phyloP scores from a whole-genome alignment of 257 asterid species.

The Petunia axillaris region DNA sequence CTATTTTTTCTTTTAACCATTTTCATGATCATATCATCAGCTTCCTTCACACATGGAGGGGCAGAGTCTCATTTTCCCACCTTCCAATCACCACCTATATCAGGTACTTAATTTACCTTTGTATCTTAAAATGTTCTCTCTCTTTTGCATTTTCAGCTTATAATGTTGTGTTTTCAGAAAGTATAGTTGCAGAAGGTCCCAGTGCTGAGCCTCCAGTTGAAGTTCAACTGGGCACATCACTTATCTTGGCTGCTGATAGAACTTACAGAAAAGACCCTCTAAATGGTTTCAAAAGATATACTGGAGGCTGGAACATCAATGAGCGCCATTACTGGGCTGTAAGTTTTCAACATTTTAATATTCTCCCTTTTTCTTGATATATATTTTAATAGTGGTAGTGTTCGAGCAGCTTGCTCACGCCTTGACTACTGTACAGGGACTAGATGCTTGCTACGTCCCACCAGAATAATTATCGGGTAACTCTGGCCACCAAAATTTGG shows the following conservation, averaged over 20 bases:
- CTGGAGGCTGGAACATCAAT: constrained; percentile 88
- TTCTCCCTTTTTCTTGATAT: too few species aligned
- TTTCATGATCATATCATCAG: constrained; percentile 26
- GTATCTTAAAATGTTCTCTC: background rate
- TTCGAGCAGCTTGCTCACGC: too few species aligned
- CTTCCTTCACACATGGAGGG: constrained; percentile 36
- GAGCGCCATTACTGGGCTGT: constrained; percentile 92
- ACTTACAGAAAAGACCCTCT: constrained; percentile 79
- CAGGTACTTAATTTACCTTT: constrained; percentile 39
- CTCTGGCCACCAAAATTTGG: too few species aligned
- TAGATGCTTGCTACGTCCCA: too few species aligned
- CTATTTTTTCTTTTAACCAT: constrained; percentile 34
- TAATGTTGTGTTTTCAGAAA: constrained; percentile 36
- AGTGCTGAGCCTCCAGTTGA: constrained; percentile 31
- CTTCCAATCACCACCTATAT: constrained; percentile 27
- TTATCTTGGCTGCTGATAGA: constrained; percentile 71
- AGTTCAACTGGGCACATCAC: constrained; percentile 53
- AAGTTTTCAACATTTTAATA: constrained; percentile 34
- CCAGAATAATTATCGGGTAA: too few species aligned
- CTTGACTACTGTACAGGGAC: too few species aligned
- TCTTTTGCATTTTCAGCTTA: background rate
- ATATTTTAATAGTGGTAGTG: too few species aligned
- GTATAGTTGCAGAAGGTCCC: constrained; percentile 57
- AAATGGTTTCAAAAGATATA: constrained; percentile 56
- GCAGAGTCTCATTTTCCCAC: constrained; percentile 31